phyloP scores from a whole-genome alignment of 441 rosid genomes.

The Mallotus repandus region DNA sequence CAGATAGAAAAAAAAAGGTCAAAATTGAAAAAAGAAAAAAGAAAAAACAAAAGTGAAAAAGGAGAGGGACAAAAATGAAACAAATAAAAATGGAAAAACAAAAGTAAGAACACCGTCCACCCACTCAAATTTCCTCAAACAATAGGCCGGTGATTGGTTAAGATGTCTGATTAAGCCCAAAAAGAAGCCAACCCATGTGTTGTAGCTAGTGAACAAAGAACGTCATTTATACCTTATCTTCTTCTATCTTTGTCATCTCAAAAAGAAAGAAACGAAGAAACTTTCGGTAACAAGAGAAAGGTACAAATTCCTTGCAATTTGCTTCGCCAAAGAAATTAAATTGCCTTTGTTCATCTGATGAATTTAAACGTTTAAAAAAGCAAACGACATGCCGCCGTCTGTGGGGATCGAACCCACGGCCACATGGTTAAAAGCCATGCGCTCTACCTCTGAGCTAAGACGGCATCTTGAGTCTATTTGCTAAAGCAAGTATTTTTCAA shows the following conservation, averaged over 20 bases:
- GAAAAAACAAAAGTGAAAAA: no score
- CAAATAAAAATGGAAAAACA: no score
- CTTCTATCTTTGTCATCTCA: background rate
- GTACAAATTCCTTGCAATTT: conserved; percentile 2
- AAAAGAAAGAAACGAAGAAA: background rate
- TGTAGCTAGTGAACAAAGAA: background rate
- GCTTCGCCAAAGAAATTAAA: background rate
- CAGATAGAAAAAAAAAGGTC: no score
- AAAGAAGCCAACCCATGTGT: background rate
- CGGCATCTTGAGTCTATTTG: conserved; percentile 6
- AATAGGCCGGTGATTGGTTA: conserved; percentile 11
- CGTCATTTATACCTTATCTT: conserved; percentile 28
- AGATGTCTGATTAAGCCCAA: conserved; percentile 6
- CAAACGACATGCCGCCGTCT: background rate
- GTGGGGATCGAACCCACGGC: conserved; percentile 41
- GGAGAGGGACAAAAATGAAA: no score
- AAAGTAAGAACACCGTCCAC: no score
- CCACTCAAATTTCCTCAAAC: background rate
- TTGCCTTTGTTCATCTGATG: no score
- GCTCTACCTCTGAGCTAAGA: conserved; percentile 50
- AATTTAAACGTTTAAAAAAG: background rate
- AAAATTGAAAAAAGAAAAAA: no score
- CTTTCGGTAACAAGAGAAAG: conserved; percentile 15
- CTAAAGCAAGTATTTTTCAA: no score
- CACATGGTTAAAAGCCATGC: conserved; percentile 45